A percentile compares a stretch with the other conserved stretches of the same genome.
Conservation (phyloP, 208 protist species). For the Leishmania arabica region DNA sequence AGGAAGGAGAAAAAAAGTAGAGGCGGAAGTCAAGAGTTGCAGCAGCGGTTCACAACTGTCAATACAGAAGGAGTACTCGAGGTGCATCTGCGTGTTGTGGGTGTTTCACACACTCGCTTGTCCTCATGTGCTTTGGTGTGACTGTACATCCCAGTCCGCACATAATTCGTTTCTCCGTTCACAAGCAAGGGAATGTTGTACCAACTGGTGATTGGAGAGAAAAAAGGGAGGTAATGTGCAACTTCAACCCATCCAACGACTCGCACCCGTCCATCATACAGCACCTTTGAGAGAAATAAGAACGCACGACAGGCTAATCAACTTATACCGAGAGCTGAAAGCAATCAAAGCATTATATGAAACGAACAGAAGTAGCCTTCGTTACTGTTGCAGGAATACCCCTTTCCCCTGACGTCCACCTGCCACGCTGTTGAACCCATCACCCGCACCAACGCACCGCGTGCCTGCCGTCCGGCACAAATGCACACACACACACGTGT, state of each 20-base stretch:
- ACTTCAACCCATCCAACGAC: background rate
- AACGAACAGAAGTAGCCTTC: background rate
- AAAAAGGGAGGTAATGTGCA: background rate
- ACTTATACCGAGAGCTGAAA: background rate
- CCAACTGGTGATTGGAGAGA: background rate
- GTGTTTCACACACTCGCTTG: background rate
- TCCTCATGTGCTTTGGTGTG: background rate
- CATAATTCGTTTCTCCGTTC: background rate
- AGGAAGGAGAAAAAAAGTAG: background rate
- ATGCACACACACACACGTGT: background rate
- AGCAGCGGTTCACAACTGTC: background rate
- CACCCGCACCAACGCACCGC: background rate
- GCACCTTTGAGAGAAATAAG: background rate
- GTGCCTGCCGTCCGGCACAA: background rate
- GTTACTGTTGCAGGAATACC: background rate
- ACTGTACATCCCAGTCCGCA: background rate
- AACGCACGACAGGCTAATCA: too few species aligned
- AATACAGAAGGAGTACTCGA: background rate
- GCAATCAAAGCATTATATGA: background rate
- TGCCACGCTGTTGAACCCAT: background rate
- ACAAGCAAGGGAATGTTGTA: background rate
- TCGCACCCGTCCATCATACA: background rate
- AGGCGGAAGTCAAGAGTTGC: background rate
- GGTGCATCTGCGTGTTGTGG: background rate
- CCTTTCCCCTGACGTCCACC: background rate